Conservation (phyloP, 371 early-diverging fungal species). For the Actinomucor elegans region DNA sequence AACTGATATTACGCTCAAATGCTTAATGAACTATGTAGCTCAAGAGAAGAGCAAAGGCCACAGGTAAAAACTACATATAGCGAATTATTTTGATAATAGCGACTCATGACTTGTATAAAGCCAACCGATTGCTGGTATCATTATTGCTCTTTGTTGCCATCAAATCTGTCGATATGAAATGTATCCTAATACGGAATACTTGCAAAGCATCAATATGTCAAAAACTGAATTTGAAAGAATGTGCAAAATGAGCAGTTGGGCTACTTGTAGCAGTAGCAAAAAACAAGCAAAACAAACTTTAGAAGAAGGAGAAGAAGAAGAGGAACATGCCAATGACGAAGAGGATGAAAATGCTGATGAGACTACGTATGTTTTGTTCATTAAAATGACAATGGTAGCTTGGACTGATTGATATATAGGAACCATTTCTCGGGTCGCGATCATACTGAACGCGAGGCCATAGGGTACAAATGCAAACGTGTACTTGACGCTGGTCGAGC, state of each 20-base stretch:
- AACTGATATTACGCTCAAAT: conserved; percentile 84
- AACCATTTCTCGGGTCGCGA: conserved; percentile 64
- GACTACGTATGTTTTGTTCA: conserved; percentile 36
- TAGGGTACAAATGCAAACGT: conserved; percentile 78
- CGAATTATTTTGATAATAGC: not conserved
- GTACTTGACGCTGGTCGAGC: conserved; percentile 69
- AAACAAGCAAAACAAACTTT: conserved; percentile 6
- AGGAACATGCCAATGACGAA: conserved; percentile 45
- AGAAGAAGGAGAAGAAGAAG: conserved; percentile 27
- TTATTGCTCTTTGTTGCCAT: conserved; percentile 92
- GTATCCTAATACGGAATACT: conserved; percentile 68
- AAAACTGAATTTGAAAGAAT: conserved; percentile 59
- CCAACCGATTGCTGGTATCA: conserved; percentile 64
- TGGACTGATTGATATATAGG: not conserved
- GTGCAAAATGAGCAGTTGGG: conserved; percentile 75
- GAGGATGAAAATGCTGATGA: conserved; percentile 49
- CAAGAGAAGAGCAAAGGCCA: conserved; percentile 32
- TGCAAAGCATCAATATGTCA: conserved; percentile 51
- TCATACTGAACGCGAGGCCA: conserved; percentile 57
- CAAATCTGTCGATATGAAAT: conserved; percentile 80
- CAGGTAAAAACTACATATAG: conserved; percentile 13
- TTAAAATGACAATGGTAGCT: not conserved
- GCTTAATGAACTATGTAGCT: conserved; percentile 63
- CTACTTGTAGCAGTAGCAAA: conserved; percentile 52
- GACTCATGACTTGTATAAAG: too few relatives aligned